Conservation (phyloP, 163 green algal genomes). For the Picocystis sp. region DNA sequence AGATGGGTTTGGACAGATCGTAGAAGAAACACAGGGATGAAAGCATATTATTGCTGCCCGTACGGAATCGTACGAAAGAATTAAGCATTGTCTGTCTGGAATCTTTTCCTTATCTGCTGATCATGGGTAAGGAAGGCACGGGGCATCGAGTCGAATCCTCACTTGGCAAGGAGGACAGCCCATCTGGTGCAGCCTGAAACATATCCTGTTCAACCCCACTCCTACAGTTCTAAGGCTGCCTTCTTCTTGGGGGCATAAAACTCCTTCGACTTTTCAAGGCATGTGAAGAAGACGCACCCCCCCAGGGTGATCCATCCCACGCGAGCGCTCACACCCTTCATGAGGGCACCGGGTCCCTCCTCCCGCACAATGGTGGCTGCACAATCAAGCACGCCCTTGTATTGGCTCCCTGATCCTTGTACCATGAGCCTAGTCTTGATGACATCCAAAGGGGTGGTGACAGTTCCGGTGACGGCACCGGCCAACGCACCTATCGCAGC, state of each 20-base stretch:
- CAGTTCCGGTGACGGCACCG: conserved; percentile 47
- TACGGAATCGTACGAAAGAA: too few relatives aligned
- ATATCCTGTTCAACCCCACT: too few relatives aligned
- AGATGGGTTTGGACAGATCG: too few relatives aligned
- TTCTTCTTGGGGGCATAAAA: conserved; percentile 25
- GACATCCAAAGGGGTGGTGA: conserved; percentile 92
- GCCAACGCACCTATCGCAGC: conserved; percentile 53
- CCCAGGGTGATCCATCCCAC: conserved; percentile 87
- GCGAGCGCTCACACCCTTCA: conserved; percentile 74
- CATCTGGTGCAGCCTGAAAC: too few relatives aligned
- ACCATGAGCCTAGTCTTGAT: conserved; percentile 96
- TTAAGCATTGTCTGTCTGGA: too few relatives aligned
- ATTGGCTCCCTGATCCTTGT: conserved; percentile 45
- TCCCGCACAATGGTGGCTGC: conserved; percentile 49
- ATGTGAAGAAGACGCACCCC: conserved; percentile 87
- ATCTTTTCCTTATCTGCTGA: too few relatives aligned
- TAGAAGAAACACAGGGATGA: too few relatives aligned
- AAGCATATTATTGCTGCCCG: too few relatives aligned
- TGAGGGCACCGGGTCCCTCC: conserved; percentile 64
- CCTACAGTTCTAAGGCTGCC: too few relatives aligned
- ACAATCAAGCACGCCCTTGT: conserved; percentile 58
- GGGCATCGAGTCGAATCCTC: too few relatives aligned
- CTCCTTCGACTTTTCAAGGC: conserved; percentile 69
- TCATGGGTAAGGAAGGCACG: too few relatives aligned
- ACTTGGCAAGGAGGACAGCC: too few relatives aligned